These are phyloP conservation scores for Crucihimalaya himalaica DNA, from an alignment of 345 rosid species.

Conservation along the genomic window DNA sequence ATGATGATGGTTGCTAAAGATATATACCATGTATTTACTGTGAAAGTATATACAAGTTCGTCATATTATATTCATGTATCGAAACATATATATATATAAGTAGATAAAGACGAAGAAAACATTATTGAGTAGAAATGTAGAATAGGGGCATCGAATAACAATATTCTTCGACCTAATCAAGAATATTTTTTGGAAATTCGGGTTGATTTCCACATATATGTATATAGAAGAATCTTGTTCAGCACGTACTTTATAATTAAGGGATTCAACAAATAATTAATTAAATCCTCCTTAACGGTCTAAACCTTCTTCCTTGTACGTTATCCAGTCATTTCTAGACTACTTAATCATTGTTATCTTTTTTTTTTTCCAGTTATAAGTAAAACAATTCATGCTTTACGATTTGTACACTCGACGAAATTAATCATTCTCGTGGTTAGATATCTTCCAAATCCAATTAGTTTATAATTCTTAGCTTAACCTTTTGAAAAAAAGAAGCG, in stretches of 20 bases:
- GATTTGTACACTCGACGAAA: conserved; percentile 20
- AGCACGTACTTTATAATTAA: not conserved
- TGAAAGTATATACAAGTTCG: too few relatives aligned
- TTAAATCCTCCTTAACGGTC: not conserved
- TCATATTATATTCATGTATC: not conserved
- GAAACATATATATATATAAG: not conserved
- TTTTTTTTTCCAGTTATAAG: not conserved
- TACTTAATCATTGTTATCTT: not conserved
- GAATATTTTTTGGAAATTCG: conserved; percentile 24
- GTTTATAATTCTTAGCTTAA: conserved; percentile 3
- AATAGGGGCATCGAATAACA: conserved; percentile 28
- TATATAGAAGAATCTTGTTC: conserved; percentile 14
- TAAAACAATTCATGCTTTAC: not conserved
- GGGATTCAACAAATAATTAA: conserved; percentile 21
- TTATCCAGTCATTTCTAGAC: conserved; percentile 8
- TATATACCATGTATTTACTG: not conserved
- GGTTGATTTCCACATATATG: conserved; percentile 27
- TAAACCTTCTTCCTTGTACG: conserved; percentile 23
- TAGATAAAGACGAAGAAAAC: conserved; percentile 14
- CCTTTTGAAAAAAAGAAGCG: conserved; percentile 30
- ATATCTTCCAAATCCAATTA: not conserved
- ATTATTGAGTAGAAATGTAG: conserved; percentile 17
- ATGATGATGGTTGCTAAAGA: not conserved
- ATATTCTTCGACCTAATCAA: conserved; percentile 30
- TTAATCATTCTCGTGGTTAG: conserved; percentile 2